Base-by-base conservation (phyloP, 2,329 filamentous ascomycete species). In the Aspergillus vadensis region DNA sequence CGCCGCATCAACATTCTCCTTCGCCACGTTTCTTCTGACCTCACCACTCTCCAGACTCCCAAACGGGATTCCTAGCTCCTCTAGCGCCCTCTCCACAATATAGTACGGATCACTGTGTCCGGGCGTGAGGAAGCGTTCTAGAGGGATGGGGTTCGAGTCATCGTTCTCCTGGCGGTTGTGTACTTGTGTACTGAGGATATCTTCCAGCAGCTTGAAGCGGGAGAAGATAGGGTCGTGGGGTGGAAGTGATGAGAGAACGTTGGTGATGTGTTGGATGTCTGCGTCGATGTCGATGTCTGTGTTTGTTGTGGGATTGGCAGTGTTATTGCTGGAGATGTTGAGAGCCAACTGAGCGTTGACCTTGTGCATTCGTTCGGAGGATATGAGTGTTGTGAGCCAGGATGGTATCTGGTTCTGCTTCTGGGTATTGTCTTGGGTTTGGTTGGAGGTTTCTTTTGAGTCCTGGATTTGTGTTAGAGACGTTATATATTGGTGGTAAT, bases 41-140 rank as follows among this genome's bases (percentile, higher is more conserved):
- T 63, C 62, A 17, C 39, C 54, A 6, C 58, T 61, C 14, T 67
- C 63, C 58, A 64, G 39, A 49, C 60, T 59, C 1, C 65, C 68
- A 51, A 67, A 64, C 9, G 55, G 51, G 19, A 59, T 57, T 1
- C 52, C 64, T 52, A 65, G 48, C 9, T 63, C 50, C 4, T 55
- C 61, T 9, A 71, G 47, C 21, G 66, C 62, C 5, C 58, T 48
- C 44, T 62, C 58, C 14, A 57, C 57, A 27, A 66, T 62, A 48
- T 63, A 65, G 14, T 59, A 59, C 7, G 63, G 67, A 23, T 69
- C 67, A 48, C 62, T 65, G 15, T 58, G 59, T 25, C 65, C 68
- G 6, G 65, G 66, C 1, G 66, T 69, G 5, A 72, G 58, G 41
- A 67, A 70, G 5, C 70, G 66, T 25, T 72, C 68, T 12, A 72